Percentiles rank a stretch among this genome's conserved stretches.
phyloP scores from a whole-genome alignment of 352 stramenopile species.

The Phytophthora rubi region DNA sequence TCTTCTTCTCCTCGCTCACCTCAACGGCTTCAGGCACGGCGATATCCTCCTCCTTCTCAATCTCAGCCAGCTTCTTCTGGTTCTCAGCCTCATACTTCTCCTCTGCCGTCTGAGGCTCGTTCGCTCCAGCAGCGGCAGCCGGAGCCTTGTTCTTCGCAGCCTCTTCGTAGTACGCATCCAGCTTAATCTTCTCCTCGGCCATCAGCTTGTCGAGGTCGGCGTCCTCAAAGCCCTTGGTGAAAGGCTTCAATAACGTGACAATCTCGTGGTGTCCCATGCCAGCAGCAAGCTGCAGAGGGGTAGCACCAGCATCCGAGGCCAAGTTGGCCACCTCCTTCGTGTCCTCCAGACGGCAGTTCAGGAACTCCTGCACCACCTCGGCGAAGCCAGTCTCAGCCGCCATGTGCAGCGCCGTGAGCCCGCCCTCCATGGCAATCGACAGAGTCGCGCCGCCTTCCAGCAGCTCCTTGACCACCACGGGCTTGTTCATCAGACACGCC shows the following conservation, averaged over 20 bases:
- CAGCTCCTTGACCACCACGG: slow-evolving; percentile 61
- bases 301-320: slow-evolving; percentile 65
- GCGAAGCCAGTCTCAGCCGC: slow-evolving; percentile 73
- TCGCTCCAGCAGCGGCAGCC: neutral
- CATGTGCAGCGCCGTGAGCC: slow-evolving; percentile 80
- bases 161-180: slow-evolving; percentile 64
- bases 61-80: slow-evolving; percentile 42
- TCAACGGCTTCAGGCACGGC: slow-evolving; percentile 19
- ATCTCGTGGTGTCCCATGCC: slow-evolving; percentile 76
- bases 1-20: slow-evolving; percentile 37
- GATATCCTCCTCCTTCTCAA: slow-evolving; percentile 55
- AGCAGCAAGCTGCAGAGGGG: slow-evolving; percentile 74
- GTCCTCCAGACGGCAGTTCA: slow-evolving; percentile 56
- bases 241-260: slow-evolving; percentile 63
- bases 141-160: slow-evolving; percentile 43
- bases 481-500: slow-evolving; percentile 81
- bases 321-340: slow-evolving; percentile 57
- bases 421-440: slow-evolving; percentile 57
- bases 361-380: slow-evolving; percentile 66
- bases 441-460: slow-evolving; percentile 59
- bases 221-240: slow-evolving; percentile 68
- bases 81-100: slow-evolving; percentile 57
- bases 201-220: slow-evolving; percentile 66
- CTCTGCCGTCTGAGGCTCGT: slow-evolving; percentile 35
- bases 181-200: slow-evolving; percentile 62